These are phyloP conservation scores for Acanthamoeba lenticulata DNA, from an alignment of 208 protist genomes.

Conservation along the genomic window DNA sequence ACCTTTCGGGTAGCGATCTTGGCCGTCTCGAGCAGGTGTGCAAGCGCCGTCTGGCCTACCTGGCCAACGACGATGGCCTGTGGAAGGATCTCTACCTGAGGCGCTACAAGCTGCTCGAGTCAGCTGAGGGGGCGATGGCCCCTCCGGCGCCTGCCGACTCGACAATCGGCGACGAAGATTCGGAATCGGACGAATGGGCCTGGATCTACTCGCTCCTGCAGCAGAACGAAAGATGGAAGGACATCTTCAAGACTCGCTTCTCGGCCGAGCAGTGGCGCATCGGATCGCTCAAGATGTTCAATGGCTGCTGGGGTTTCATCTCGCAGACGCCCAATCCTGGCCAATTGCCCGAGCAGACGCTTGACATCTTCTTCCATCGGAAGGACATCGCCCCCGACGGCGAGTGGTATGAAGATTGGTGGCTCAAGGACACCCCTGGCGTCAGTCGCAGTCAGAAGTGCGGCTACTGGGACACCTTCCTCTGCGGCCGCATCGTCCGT, in stretches of 20 bases:
- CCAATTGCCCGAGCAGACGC: not conserved
- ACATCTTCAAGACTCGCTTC: constrained; percentile 66
- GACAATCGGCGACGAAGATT: not conserved
- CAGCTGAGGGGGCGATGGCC: not conserved
- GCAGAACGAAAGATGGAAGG: constrained; percentile 70
- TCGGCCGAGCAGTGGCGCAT: constrained; percentile 65
- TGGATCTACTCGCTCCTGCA: constrained; percentile 69
- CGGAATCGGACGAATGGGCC: constrained; percentile 65
- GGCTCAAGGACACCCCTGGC: constrained; percentile 68
- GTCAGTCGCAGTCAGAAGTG: constrained; percentile 69
- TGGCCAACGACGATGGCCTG: constrained; percentile 58
- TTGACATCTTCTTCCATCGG: constrained; percentile 69
- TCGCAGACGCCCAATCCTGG: constrained; percentile 25
- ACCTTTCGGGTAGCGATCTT: constrained; percentile 31
- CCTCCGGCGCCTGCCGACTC: not conserved
- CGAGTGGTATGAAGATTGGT: constrained; percentile 69
- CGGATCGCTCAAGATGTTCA: constrained; percentile 69
- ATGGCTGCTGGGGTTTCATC: constrained; percentile 71
- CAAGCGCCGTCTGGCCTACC: constrained; percentile 18
- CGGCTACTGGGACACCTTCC: constrained; percentile 70
- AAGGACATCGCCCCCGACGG: constrained; percentile 67
- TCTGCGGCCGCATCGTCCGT: constrained; percentile 67
- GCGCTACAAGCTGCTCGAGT: constrained; percentile 63
- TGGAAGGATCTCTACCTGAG: constrained; percentile 60
- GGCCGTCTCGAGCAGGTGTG: constrained; percentile 65